Base-by-base conservation (phyloP, 805 yeast species). In the Teunomyces lycoperdinae region DNA sequence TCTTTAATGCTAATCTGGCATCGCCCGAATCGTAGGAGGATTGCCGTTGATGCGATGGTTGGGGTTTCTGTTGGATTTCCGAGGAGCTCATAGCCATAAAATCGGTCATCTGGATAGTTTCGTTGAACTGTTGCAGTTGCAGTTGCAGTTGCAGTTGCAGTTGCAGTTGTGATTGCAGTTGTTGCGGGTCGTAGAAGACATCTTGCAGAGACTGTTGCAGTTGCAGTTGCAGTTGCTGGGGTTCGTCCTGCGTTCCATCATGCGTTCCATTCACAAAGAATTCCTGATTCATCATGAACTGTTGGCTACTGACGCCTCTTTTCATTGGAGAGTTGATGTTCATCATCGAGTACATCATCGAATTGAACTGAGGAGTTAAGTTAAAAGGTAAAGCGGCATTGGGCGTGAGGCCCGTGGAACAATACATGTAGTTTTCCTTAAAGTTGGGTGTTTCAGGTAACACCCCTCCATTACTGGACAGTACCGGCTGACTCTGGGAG, bases 331-430 rank as follows among this genome's bases (percentile, higher is more conserved):
- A 64, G 50, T 62, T 63, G 50, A 63, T 46, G 48, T 50, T 61
- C 64, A 66, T 62, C 58, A 66, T 61, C 24, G 70, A 61, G 52
- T 68, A 63, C 73, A 71, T 70, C 63, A 70, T 59, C 10, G 71
- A 57, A 55, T 68, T 70, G 60, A 70, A 67, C 50, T 67, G 74
- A 5, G 76, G 74, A 11, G 74, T 71, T 47, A 69, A 61, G 53
- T 66, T 69, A 55, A 61, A 67, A 1, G 60, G 52, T 49, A 64
- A 51, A 28, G 44, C 47, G 30, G 50, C 46, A 40, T 50, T 48
- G 4, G 72, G 72, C 1, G 72, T 67, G 32, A 66, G 57, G 4
- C 71, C 71, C 11, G 66, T 62, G 13, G 58, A 47, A 3, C 58
- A 27, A 47, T 57, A 57, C 42, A 56, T 44, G 42, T 56, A 61